phyloP scores from a whole-genome alignment of 306 rosid species.

The Gleditsia sinensis region DNA sequence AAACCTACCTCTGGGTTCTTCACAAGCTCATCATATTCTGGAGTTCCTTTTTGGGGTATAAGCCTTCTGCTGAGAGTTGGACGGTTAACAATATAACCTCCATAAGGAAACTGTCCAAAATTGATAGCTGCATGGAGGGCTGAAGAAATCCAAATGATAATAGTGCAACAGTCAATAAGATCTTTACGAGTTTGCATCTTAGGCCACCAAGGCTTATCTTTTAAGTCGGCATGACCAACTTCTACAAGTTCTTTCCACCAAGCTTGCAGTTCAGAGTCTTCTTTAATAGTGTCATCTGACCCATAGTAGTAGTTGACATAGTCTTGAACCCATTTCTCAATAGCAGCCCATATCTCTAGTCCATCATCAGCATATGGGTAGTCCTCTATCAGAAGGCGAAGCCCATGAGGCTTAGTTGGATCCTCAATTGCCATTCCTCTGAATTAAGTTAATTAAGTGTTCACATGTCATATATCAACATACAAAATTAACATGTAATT shows the following conservation, averaged over 20 bases:
- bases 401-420: not conserved
- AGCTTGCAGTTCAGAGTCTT: not conserved
- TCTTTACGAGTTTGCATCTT: conserved; percentile 10
- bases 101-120: not conserved
- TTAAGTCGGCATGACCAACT: not conserved
- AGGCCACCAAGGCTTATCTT: not conserved
- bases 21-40: not conserved
- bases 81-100: not conserved
- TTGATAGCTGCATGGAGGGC: conserved; percentile 3
- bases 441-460: too few species aligned
- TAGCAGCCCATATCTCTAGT: not conserved
- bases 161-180: not conserved
- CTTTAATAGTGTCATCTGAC: not conserved
- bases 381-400: not conserved
- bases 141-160: not conserved
- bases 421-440: too few species aligned
- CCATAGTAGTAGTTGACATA: not conserved
- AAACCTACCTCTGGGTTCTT: not conserved
- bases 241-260: conserved; percentile 16
- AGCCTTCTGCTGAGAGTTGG: not conserved
- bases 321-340: not conserved
- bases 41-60: not conserved
- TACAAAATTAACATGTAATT: too few species aligned
- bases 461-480: too few species aligned
- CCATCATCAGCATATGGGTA: conserved; percentile 7